A percentile compares a stretch with the other conserved stretches of the same genome.
phyloP scores from a whole-genome alignment of 495 filamentous ascomycete genomes.

The Schizothecium vesticola region DNA sequence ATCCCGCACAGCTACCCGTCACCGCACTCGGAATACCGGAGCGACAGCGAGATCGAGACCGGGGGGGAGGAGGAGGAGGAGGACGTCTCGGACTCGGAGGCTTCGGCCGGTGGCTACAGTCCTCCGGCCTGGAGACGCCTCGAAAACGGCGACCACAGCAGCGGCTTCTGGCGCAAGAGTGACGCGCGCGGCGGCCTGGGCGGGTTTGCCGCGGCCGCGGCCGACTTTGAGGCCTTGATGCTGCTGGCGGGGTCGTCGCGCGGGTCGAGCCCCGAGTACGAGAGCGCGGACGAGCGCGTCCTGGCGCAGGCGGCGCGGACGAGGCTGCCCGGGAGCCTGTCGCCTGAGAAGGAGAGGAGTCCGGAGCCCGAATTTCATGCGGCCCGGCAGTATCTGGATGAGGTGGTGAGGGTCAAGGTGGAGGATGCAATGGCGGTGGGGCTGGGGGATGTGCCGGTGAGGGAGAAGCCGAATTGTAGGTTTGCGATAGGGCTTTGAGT shows the following conservation, averaged over 20 bases:
- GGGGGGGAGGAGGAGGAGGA: conserved; percentile 32
- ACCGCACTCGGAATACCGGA: conserved; percentile 72
- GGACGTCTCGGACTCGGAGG: conserved; percentile 32
- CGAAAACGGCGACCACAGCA: conserved; percentile 49
- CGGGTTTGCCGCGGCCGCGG: background rate
- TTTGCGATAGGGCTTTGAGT: background rate
- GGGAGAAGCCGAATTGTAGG: conserved; percentile 31
- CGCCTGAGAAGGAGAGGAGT: conserved; percentile 46
- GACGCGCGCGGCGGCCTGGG: conserved; percentile 28
- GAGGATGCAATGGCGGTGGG: conserved; percentile 20
- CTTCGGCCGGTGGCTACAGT: conserved; percentile 48
- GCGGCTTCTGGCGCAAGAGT: conserved; percentile 48
- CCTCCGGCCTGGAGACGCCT: conserved; percentile 53
- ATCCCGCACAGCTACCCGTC: conserved; percentile 60
- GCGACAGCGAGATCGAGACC: conserved; percentile 36
- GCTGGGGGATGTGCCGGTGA: background rate
- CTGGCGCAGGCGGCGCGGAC: conserved; percentile 46
- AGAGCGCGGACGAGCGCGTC: conserved; percentile 35
- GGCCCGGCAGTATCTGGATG: conserved; percentile 16
- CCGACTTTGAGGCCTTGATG: background rate
- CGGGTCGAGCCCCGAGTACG: conserved; percentile 29
- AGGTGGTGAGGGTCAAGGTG: conserved; percentile 24
- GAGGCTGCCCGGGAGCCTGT: conserved; percentile 47
- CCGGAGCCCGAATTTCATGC: conserved; percentile 39
- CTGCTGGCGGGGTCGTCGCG: conserved; percentile 9